phyloP scores from a whole-genome alignment of 805 yeast genomes.

The Torulaspora maleeae region DNA sequence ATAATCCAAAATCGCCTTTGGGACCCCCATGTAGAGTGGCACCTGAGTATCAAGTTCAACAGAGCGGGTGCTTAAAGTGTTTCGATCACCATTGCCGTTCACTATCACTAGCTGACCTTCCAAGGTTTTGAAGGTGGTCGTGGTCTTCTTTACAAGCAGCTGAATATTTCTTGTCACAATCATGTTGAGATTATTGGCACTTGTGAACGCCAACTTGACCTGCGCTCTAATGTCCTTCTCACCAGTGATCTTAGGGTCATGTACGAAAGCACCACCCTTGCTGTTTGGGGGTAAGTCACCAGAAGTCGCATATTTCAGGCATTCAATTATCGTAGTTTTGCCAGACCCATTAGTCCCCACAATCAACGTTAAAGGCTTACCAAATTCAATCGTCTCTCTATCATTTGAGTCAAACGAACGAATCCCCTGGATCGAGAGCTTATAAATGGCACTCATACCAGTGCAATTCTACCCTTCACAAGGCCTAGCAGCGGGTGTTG shows the following conservation, averaged over 20 bases:
- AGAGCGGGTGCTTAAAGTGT: slow-evolving; percentile 73
- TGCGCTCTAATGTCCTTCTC: slow-evolving; percentile 81
- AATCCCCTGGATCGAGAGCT: slow-evolving; percentile 78
- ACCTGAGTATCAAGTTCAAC: slow-evolving; percentile 79
- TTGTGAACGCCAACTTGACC: slow-evolving; percentile 78
- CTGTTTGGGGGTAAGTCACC: slow-evolving; percentile 95
- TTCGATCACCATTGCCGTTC: slow-evolving; percentile 55
- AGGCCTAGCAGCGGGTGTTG: neutral
- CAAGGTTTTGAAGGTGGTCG: slow-evolving; percentile 77
- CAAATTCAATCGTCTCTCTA: slow-evolving; percentile 83
- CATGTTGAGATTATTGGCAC: slow-evolving; percentile 70
- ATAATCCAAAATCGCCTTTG: slow-evolving; percentile 80
- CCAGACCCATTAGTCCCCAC: slow-evolving; percentile 98
- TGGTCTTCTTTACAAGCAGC: slow-evolving; percentile 55
- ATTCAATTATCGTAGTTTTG: slow-evolving; percentile 92
- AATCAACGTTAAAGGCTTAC: slow-evolving; percentile 83
- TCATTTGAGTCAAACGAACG: slow-evolving; percentile 86
- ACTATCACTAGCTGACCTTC: slow-evolving; percentile 81
- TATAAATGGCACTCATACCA: slow-evolving; percentile 43
- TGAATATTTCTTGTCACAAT: slow-evolving; percentile 83
- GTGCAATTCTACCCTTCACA: neutral
- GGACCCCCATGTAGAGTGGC: slow-evolving; percentile 81
- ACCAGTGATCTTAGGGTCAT: slow-evolving; percentile 80
- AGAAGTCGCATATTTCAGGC: slow-evolving; percentile 88
- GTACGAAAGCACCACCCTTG: slow-evolving; percentile 92